phyloP scores from a whole-genome alignment of 805 yeast genomes.

The Starmerella vaccinii region DNA sequence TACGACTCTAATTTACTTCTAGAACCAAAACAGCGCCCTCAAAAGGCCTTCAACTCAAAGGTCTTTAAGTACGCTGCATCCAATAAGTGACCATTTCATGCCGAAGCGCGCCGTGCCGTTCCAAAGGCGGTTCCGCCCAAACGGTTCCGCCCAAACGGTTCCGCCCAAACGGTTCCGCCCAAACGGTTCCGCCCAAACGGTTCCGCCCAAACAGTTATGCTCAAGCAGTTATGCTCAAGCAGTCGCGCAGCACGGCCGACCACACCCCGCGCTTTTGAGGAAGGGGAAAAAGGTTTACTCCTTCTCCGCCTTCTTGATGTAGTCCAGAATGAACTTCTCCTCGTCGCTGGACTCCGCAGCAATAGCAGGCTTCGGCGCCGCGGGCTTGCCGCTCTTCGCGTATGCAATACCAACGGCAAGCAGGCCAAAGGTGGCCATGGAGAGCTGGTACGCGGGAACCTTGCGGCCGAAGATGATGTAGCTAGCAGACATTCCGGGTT shows the following conservation, averaged over 20 bases:
- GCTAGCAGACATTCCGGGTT: slow-evolving; percentile 18
- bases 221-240: too few species aligned
- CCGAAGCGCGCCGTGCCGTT: not conserved
- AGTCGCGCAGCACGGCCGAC: not conserved
- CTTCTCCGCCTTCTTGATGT: slow-evolving; percentile 43
- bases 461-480: slow-evolving; percentile 76
- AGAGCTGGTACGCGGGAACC: slow-evolving; percentile 76
- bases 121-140: too few species aligned
- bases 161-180: too few species aligned
- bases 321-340: slow-evolving; percentile 70
- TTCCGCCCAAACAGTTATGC: too few species aligned
- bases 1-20: not conserved
- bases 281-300: slow-evolving; percentile 8
- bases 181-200: too few species aligned
- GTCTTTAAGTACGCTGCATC: not conserved
- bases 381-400: slow-evolving; percentile 52
- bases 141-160: too few species aligned
- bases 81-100: slow-evolving; percentile 1
- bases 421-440: slow-evolving; percentile 68
- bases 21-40: not conserved
- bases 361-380: slow-evolving; percentile 52
- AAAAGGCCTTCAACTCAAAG: too few species aligned
- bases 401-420: slow-evolving; percentile 56
- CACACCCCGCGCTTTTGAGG: not conserved
- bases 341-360: slow-evolving; percentile 78